Conservation (phyloP, 768 basidiomycete genomes). For the Lactarius vividus region DNA sequence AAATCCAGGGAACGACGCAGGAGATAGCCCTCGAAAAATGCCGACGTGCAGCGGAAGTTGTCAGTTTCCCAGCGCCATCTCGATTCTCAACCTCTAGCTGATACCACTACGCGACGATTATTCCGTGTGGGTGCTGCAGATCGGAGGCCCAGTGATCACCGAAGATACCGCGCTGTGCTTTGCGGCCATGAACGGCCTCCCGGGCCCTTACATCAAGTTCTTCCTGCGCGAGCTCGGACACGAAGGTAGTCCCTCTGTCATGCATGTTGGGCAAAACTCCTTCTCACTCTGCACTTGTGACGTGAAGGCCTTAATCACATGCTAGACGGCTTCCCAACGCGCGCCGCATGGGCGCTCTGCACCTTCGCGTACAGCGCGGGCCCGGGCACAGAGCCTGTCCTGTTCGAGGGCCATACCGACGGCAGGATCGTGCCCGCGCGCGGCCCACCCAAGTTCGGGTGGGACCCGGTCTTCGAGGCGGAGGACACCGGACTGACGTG, state of each 20-base stretch:
- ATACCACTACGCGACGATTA: neutral
- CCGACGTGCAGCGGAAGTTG: slow-evolving; percentile 76
- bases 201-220: slow-evolving; percentile 96
- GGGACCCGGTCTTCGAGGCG: slow-evolving; percentile 87
- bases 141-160: slow-evolving; percentile 62
- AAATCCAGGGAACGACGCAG: slow-evolving; percentile 89
- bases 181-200: slow-evolving; percentile 83
- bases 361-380: slow-evolving; percentile 94
- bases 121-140: slow-evolving; percentile 11
- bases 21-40: slow-evolving; percentile 91
- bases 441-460: slow-evolving; percentile 79
- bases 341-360: slow-evolving; percentile 84
- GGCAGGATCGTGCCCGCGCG: slow-evolving; percentile 87
- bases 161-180: slow-evolving; percentile 97
- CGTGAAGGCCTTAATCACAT: slow-evolving; percentile 74
- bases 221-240: slow-evolving; percentile 84
- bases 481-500: slow-evolving; percentile 76
- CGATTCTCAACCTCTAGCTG: neutral
- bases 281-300: too few species aligned
- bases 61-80: slow-evolving; percentile 30
- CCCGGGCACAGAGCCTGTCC: slow-evolving; percentile 71
- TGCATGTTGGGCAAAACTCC: too few species aligned
- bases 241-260: slow-evolving; percentile 48
- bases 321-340: slow-evolving; percentile 71
- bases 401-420: slow-evolving; percentile 85